phyloP scores from a whole-genome alignment of 352 stramenopile species.

The Phytophthora constricta region DNA sequence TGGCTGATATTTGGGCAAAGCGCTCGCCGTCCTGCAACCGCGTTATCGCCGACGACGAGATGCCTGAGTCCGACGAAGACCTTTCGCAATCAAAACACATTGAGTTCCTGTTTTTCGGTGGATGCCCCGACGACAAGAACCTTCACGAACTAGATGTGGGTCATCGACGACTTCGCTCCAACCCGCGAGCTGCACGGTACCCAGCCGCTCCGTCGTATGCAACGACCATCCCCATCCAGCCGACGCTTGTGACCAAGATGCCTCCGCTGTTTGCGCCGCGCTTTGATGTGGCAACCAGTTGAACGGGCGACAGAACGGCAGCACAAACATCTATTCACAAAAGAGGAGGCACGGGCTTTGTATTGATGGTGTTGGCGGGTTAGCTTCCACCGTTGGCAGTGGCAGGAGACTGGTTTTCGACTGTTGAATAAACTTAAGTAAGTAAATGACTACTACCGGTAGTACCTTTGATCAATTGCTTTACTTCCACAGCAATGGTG shows the following conservation, averaged over 20 bases:
- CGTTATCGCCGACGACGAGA: neutral
- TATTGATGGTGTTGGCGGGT: too few relatives aligned
- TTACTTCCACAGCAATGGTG: too few relatives aligned
- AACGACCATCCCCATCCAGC: slow-evolving; percentile 41
- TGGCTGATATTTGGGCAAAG: slow-evolving; percentile 32
- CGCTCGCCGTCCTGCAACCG: slow-evolving; percentile 9
- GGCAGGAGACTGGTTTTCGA: neutral
- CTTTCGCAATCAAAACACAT: slow-evolving; percentile 28
- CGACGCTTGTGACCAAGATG: slow-evolving; percentile 54
- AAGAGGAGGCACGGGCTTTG: too few relatives aligned
- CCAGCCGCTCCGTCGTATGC: slow-evolving; percentile 24
- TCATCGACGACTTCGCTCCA: slow-evolving; percentile 19
- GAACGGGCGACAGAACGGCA: too few relatives aligned
- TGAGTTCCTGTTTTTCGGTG: slow-evolving; percentile 68
- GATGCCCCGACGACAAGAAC: slow-evolving; percentile 46
- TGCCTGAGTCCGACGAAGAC: slow-evolving; percentile 15
- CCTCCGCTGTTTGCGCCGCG: slow-evolving; percentile 47
- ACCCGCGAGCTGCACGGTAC: slow-evolving; percentile 12
- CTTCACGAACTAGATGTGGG: slow-evolving; percentile 41
- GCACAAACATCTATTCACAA: too few relatives aligned
- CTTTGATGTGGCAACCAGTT: slow-evolving; percentile 12
- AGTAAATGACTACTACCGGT: neutral
- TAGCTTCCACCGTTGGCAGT: neutral
- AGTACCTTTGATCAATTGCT: too few relatives aligned
- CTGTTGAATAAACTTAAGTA: neutral